phyloP scores from a whole-genome alignment of 2,329 filamentous ascomycete genomes.

The Ophiostoma sp. region DNA sequence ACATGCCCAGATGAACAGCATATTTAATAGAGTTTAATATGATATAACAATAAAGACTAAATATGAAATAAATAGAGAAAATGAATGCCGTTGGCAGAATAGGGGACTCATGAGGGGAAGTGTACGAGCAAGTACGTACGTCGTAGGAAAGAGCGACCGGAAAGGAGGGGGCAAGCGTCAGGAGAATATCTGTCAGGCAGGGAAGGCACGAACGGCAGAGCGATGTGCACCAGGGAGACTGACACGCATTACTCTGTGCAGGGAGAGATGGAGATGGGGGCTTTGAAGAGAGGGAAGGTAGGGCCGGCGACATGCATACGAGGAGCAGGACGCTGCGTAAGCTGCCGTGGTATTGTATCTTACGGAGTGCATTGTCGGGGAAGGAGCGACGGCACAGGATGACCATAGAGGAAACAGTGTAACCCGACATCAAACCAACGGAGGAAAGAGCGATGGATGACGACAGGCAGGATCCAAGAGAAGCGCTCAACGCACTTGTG shows the following conservation, averaged over 20 bases:
- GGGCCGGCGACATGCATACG: background rate
- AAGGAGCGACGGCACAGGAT: background rate
- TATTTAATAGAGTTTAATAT: background rate
- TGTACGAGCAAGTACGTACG: background rate
- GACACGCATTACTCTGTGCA: background rate
- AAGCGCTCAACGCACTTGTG: background rate
- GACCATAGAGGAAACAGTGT: background rate
- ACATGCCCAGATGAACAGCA: background rate
- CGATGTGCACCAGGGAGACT: conserved; percentile 1
- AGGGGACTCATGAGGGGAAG: conserved; percentile 5
- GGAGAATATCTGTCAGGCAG: background rate
- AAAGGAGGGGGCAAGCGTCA: background rate
- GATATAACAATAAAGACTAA: background rate
- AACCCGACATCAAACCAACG: background rate
- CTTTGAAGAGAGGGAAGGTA: background rate
- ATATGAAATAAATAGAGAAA: background rate
- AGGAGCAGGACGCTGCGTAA: background rate
- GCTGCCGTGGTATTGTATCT: background rate
- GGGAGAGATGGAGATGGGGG: background rate
- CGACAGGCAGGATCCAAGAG: background rate
- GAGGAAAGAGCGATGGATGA: conserved; percentile 10
- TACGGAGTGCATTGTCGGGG: background rate
- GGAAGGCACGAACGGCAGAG: background rate
- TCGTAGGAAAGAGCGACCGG: background rate
- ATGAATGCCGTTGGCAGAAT: background rate